Evolutionary conservation across 1,139 yeast species (phyloP).

Genomic region (Scheffersomyces illinoinensis): DNA sequence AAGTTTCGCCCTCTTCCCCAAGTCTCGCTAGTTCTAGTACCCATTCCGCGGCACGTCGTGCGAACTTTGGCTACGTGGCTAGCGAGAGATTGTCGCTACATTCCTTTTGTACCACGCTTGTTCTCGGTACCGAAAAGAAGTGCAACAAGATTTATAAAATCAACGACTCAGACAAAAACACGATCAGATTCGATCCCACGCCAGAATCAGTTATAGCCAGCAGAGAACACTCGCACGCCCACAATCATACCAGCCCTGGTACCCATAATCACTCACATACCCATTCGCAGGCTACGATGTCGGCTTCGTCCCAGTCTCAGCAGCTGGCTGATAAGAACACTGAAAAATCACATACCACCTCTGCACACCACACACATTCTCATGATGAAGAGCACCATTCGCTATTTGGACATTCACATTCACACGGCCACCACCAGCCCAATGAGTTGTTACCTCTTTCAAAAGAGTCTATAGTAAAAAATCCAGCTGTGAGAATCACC

Average conservation of each 20-base stretch:
- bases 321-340: constrained; percentile 4
- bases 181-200: not conserved
- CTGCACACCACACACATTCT: constrained; percentile 9
- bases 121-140: not conserved
- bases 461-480: constrained; percentile 36
- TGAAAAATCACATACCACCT: not conserved
- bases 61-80: not conserved
- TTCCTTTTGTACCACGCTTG: not conserved
- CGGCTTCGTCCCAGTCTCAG: not conserved
- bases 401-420: constrained; percentile 26
- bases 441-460: constrained; percentile 39
- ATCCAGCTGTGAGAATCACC: constrained; percentile 92
- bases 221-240: constrained; percentile 3
- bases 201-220: not conserved
- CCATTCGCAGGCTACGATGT: constrained; percentile 21
- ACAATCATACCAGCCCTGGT: constrained; percentile 3
- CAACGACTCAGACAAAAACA: not conserved
- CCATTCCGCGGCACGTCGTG: not conserved
- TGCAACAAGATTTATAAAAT: not conserved
- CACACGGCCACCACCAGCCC: constrained; percentile 40
- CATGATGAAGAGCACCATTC: constrained; percentile 8
- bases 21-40: not conserved
- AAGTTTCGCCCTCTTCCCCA: not conserved
- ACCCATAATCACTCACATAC: constrained; percentile 25
- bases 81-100: not conserved